Percentiles rank a stretch among this genome's conserved stretches.
Conservation (phyloP, 2,329 filamentous ascomycete species). For the Dactylella cylindrospora region DNA sequence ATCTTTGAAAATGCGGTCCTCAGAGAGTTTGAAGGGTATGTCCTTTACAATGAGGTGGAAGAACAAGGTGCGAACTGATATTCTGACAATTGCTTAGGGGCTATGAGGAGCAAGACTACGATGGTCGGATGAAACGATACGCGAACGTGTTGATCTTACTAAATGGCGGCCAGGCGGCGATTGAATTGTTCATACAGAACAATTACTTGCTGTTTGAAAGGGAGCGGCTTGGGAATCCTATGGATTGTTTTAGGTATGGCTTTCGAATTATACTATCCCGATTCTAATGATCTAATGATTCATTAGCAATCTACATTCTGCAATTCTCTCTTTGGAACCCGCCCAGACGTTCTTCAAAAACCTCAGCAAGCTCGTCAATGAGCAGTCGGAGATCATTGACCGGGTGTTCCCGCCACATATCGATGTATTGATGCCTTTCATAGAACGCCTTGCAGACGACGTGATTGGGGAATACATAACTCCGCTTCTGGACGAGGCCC, state of each 20-base stretch:
- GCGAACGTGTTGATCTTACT: conserved; percentile 79
- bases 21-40: conserved; percentile 77
- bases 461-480: conserved; percentile 82
- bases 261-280: not conserved
- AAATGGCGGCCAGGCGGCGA: conserved; percentile 74
- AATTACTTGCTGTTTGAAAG: conserved; percentile 78
- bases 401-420: conserved; percentile 74
- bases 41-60: not conserved
- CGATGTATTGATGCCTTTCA: conserved; percentile 72
- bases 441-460: conserved; percentile 81
- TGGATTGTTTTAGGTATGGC: conserved; percentile 73
- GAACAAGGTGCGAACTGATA: not conserved
- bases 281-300: not conserved
- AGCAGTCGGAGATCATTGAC: conserved; percentile 77
- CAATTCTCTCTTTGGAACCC: conserved; percentile 61
- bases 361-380: conserved; percentile 73
- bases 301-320: conserved; percentile 43
- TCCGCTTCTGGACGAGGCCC: conserved; percentile 81
- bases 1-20: conserved; percentile 90
- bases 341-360: conserved; percentile 78
- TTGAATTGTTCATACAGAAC: conserved; percentile 85
- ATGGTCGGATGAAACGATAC: conserved; percentile 85
- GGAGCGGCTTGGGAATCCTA: conserved; percentile 69
- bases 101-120: conserved; percentile 83
- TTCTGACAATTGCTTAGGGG: conserved; percentile 54